These are phyloP conservation scores for Ulmus americana DNA, from an alignment of 331 rosid genomes.

Conservation along the genomic window DNA sequence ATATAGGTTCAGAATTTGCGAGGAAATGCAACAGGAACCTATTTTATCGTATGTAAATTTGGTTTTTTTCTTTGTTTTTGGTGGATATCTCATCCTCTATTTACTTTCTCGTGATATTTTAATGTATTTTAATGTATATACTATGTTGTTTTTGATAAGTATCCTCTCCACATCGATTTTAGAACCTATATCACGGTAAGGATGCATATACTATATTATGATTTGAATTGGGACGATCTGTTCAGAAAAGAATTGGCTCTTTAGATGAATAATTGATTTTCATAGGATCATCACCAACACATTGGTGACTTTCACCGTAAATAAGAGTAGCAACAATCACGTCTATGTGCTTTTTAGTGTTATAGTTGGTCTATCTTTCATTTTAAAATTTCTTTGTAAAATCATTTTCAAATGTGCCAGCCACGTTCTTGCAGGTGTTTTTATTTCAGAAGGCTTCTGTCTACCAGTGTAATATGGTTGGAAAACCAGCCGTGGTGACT, in stretches of 20 bases:
- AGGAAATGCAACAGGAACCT: not conserved
- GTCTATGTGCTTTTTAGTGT: not conserved
- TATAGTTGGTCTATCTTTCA: not conserved
- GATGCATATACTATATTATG: not conserved
- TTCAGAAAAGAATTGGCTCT: not conserved
- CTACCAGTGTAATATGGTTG: slow-evolving; percentile 42
- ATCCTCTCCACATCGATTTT: too few species aligned
- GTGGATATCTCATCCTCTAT: too few species aligned
- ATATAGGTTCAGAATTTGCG: not conserved
- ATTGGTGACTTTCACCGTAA: not conserved
- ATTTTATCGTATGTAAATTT: too few species aligned
- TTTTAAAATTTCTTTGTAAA: not conserved
- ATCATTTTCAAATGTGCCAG: not conserved
- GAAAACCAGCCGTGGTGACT: slow-evolving; percentile 41
- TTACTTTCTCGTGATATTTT: too few species aligned
- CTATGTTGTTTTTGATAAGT: too few species aligned
- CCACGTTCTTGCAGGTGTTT: slow-evolving; percentile 27
- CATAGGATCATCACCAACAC: not conserved
- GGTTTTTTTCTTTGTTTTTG: too few species aligned
- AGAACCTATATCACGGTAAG: not conserved
- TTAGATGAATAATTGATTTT: not conserved
- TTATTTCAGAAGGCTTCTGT: slow-evolving; percentile 40
- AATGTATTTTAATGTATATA: too few species aligned
- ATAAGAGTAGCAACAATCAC: not conserved
- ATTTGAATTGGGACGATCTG: not conserved